phyloP scores from a whole-genome alignment of 768 basidiomycete species.

The Crassisporium funariophilum region DNA sequence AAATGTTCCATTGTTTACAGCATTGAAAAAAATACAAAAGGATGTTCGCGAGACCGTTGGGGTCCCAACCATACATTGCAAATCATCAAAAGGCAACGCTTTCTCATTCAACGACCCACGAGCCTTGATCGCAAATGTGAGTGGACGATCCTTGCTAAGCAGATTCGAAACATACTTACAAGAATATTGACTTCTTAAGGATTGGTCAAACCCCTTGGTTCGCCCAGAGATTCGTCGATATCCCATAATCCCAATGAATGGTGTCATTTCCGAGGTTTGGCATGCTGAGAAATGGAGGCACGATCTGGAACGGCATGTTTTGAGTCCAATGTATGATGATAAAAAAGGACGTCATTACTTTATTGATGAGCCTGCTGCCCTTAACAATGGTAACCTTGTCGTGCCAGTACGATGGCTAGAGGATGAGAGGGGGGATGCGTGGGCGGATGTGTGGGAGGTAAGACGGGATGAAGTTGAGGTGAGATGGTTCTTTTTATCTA shows the following conservation, averaged over 20 bases:
- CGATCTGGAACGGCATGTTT: constrained; percentile 12
- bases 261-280: constrained; percentile 26
- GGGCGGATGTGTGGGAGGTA: constrained; percentile 5
- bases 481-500: neutral
- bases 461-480: neutral
- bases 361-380: constrained; percentile 17
- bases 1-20: constrained; percentile 26
- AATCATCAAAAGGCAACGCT: constrained; percentile 23
- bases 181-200: constrained; percentile 8
- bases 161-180: neutral
- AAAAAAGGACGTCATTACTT: constrained; percentile 13
- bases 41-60: constrained; percentile 8
- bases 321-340: constrained; percentile 21
- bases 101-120: constrained; percentile 28
- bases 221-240: constrained; percentile 22
- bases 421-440: neutral
- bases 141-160: neutral
- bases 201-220: constrained; percentile 25
- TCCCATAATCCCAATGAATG: constrained; percentile 22
- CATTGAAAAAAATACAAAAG: constrained; percentile 21
- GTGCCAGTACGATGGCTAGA: constrained; percentile 19
- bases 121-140: constrained; percentile 20
- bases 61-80: constrained; percentile 14
- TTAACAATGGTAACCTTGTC: constrained; percentile 5
- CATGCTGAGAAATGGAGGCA: constrained; percentile 24